Base-by-base conservation (phyloP, 108 stramenopile species). In the Stephanodiscus minutulus region DNA sequence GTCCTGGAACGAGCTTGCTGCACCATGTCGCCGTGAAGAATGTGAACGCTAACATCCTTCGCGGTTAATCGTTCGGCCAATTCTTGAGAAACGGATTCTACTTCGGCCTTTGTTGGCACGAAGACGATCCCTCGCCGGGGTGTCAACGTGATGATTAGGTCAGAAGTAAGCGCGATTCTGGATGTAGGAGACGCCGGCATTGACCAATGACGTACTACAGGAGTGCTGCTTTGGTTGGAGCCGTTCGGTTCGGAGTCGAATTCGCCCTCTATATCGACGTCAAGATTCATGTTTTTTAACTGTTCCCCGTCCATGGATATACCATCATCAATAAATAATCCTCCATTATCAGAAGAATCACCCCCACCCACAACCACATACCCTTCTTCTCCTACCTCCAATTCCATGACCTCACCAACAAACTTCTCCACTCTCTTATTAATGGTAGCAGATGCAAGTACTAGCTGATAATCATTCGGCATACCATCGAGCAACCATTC, bases 401-500 rank as follows among this genome's bases (percentile, higher is more conserved):
- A 39, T 37, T 85, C 84, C 84, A 85, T 82, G 24, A 81, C 65
- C 12, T 82, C 81, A 7, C 44, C 52, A 18, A 74, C 84, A 66
- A 85, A 85, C 20, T 66, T 72, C 43, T 74, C 53, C 7, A 82
- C 81, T 13, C 64, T 50, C 48, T 75, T 62, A 52, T 82, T 82
- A n/a, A 86, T 63, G 20, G 86, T 86, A 22, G 86, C 86, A 28
- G 72, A 74, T 20, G 81, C 80, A 18, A 86, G 66, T 3, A 85
- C 60, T 24, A 86, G 73, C 54, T 86, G 86, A 67, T 86, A 86
- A 66, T 86, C 86, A 58, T 78, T 65, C 52, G 52, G 56, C 70
- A 82, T 74, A 20, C 70, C 79, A 41, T 85, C 78, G 17, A 84
- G 67, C 37, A 73, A 53, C 72, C 59, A 68, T 44, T 79, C 77